Evolutionary conservation across 495 filamentous ascomycete genomes (phyloP), one percentile per base, ranked within the genome.

Genomic region (Aspergillus carlsbadensis): DNA sequence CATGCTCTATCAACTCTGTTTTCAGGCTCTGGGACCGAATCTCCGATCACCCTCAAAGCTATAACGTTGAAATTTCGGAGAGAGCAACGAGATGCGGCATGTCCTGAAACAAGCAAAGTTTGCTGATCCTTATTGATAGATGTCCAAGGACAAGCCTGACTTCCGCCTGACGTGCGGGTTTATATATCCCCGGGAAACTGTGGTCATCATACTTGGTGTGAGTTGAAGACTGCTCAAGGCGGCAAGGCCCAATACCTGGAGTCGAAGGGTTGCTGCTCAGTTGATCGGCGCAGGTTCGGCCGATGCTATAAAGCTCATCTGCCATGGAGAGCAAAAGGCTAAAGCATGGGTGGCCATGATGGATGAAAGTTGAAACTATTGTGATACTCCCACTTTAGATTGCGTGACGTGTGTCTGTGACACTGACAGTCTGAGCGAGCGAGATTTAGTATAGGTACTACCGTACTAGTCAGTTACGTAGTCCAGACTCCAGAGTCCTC

Each of bases 81-180:
- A 45, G 26, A 29, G 26, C 26, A 29, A 20, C 10, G 39, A 34
- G 22, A 10, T 35, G 42, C 47, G 39, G 22, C n/a, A 10, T 35
- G 42, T 33, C 34, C 15, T 39, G 18, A 36, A 50, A 52, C 47
- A 31, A 49, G 42, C 49, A 60, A 49, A 60, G 57, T 62, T 60
- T 70, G 71, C 58, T 64, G 70, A 72, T 74, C 61, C 29, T 51
- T 52, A 63, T 58, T 57, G 47, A 46, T 52, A 53, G 54, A 62
- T 56, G 15, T 22, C 29, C 44, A 18, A 1, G 10, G 49, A 36
- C 18, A 18, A 41, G 52, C 59, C 54, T 54, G 36, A 54, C 55
- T 56, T 49, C 58, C 58, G 46, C 55, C 17, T 42, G 36, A 13
- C 18, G 10, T 15, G 17, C n/a, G 3, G 3, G 37, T 41, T n/a